Conservation (phyloP, 1,139 yeast genomes). For the Lodderomyces margitis region DNA sequence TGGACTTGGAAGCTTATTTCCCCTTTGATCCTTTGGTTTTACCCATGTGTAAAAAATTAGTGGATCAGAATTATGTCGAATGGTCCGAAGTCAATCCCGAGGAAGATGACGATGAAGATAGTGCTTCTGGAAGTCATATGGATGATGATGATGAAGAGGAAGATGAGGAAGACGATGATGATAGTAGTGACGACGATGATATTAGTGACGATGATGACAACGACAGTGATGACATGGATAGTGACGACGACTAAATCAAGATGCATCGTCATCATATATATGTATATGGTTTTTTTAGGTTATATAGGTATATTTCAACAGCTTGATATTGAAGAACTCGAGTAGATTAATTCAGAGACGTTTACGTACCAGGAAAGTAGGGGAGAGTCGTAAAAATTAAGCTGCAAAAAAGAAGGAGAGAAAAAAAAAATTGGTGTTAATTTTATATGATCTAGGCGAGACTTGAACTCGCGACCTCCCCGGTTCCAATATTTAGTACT, state of each 20-base stretch:
- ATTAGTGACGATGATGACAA: constrained; percentile 5
- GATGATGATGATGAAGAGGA: constrained; percentile 15
- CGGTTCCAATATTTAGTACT: constrained; percentile 8
- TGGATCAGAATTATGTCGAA: constrained; percentile 65
- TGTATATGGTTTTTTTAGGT: background rate
- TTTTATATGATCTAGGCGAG: constrained; percentile 33
- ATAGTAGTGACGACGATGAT: constrained; percentile 5
- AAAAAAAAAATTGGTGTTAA: constrained; percentile 4
- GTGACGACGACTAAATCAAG: constrained; percentile 4
- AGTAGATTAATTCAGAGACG: no score
- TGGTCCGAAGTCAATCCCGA: constrained; percentile 61
- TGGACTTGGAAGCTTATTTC: constrained; percentile 87
- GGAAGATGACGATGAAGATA: constrained; percentile 59
- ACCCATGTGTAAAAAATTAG: constrained; percentile 52
- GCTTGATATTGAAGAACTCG: background rate
- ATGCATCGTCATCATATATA: background rate
- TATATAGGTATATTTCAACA: background rate
- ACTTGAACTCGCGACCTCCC: constrained; percentile 41
- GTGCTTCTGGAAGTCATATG: constrained; percentile 26
- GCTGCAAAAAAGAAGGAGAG: constrained; percentile 11
- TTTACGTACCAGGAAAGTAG: no score
- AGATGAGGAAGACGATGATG: constrained; percentile 19
- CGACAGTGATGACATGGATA: constrained; percentile 5
- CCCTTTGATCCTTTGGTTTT: constrained; percentile 92
- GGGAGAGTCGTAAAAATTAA: no score